Conservation (phyloP, 2,329 filamentous ascomycete genomes). For the Talaromyces amestolkiae region DNA sequence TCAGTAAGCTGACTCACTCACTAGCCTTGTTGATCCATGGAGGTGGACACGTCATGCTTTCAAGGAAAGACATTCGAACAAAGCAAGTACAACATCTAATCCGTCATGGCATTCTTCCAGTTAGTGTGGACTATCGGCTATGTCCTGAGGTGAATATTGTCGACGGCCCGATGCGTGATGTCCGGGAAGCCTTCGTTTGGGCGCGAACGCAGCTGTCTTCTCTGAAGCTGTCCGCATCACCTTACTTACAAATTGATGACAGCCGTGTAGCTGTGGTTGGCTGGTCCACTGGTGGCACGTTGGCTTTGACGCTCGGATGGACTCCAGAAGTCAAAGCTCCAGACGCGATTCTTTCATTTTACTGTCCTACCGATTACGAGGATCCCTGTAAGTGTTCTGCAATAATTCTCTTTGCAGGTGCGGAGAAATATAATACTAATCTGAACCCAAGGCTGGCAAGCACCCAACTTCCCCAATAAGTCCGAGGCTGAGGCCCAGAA, state of each 20-base stretch:
- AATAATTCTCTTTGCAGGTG: neutral
- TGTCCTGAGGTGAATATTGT: constrained; percentile 6
- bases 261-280: neutral
- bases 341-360: constrained; percentile 1
- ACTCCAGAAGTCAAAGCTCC: neutral
- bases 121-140: constrained; percentile 11
- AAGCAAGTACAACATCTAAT: neutral
- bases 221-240: neutral
- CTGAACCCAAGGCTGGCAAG: neutral
- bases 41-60: constrained; percentile 5
- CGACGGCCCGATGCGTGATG: constrained; percentile 4
- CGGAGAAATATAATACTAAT: neutral
- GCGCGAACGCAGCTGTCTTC: neutral
- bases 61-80: constrained; percentile 5
- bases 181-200: constrained; percentile 3
- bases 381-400: neutral
- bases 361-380: constrained; percentile 9
- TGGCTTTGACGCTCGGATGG: constrained; percentile 10
- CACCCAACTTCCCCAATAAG: neutral
- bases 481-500: neutral
- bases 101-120: neutral
- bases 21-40: constrained; percentile 11
- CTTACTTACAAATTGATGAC: neutral
- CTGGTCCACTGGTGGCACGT: constrained; percentile 15
- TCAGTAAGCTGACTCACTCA: neutral